Percentiles rank a stretch among this genome's conserved stretches.
Conservation (phyloP, 2,329 filamentous ascomycete species). For the Colletotrichum echinochloae region DNA sequence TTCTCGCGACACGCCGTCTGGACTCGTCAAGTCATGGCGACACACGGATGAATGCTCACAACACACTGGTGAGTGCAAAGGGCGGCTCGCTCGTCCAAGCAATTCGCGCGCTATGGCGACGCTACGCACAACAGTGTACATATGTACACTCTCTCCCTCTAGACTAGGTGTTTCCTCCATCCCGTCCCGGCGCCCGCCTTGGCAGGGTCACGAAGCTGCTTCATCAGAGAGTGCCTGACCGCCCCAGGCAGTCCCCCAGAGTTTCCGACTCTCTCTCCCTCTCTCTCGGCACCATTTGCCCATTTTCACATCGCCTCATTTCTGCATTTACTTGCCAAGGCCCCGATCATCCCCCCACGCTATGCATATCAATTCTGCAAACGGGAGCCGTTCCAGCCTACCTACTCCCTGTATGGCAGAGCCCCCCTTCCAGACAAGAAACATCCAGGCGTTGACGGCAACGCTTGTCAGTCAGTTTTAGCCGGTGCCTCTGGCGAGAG, state of each 20-base stretch:
- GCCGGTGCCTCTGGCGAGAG: neutral
- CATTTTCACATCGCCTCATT: conserved; percentile 4
- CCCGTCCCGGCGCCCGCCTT: conserved; percentile 32
- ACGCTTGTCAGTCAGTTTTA: neutral
- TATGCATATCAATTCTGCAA: conserved; percentile 24
- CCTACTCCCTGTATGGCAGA: no score
- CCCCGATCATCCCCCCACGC: neutral
- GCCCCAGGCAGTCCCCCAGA: neutral
- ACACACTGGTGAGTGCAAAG: neutral
- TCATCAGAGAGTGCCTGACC: conserved; percentile 7
- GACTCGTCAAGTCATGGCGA: neutral
- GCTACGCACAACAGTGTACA: conserved; percentile 13
- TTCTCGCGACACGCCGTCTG: neutral
- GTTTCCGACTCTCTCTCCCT: neutral
- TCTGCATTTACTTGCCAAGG: conserved; percentile 6
- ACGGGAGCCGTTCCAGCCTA: conserved; percentile 27
- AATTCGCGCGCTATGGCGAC: conserved; percentile 27
- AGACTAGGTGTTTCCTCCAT: neutral
- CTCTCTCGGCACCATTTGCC: neutral
- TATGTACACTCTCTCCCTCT: neutral
- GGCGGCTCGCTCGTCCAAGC: neutral
- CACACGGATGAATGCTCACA: neutral
- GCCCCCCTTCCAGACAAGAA: neutral
- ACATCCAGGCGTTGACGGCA: neutral
- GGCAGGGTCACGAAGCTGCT: conserved; percentile 37